Conservation (phyloP, 148 eudicot genomes). For the Talinum fruticosum region DNA sequence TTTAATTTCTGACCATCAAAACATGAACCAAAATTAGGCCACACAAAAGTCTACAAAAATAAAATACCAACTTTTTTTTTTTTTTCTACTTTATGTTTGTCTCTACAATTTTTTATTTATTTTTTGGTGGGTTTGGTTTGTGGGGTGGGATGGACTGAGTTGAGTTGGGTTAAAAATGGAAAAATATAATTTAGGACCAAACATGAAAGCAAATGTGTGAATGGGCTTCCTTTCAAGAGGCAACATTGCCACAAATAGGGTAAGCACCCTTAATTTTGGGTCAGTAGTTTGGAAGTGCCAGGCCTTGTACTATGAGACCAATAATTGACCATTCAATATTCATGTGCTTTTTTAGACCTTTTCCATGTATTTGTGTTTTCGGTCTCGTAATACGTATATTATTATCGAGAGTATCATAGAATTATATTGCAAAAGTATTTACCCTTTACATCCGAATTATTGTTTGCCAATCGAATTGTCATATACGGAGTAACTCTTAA, state of each 20-base stretch:
- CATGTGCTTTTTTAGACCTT: too few species aligned
- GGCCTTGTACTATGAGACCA: background rate
- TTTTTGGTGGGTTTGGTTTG: background rate
- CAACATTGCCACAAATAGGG: background rate
- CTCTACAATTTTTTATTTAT: too few species aligned
- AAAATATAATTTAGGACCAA: background rate
- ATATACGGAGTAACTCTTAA: too few species aligned
- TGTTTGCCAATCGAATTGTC: too few species aligned
- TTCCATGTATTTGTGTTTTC: too few species aligned
- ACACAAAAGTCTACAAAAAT: background rate
- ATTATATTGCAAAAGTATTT: too few species aligned
- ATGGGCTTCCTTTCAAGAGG: background rate
- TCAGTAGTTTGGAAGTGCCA: background rate
- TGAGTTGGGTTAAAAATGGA: background rate
- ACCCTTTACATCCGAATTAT: too few species aligned
- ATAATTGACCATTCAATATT: too few species aligned
- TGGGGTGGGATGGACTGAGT: background rate
- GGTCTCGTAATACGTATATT: too few species aligned
- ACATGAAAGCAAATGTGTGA: background rate
- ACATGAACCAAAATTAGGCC: background rate
- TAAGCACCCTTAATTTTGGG: background rate
- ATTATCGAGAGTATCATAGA: too few species aligned
- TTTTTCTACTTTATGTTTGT: background rate
- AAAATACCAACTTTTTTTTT: background rate
- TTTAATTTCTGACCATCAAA: too few species aligned